These are phyloP conservation scores for Diplodia scrobiculata DNA, from an alignment of 2,329 filamentous ascomycete species.

Conservation along the genomic window DNA sequence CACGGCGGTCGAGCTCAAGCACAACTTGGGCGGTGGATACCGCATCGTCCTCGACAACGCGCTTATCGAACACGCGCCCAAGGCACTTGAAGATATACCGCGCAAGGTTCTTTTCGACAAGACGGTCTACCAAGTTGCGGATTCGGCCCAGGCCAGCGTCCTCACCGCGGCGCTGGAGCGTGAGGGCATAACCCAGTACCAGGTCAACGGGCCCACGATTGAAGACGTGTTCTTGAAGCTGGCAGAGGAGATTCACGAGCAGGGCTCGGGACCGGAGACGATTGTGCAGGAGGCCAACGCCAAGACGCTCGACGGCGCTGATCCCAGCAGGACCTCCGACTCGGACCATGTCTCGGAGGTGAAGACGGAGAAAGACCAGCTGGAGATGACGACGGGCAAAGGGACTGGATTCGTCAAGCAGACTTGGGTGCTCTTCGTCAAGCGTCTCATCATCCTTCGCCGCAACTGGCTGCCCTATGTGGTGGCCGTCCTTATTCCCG, in stretches of 20 bases:
- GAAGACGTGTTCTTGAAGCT: conserved; percentile 90
- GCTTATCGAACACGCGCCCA: neutral
- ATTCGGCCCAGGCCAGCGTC: conserved; percentile 69
- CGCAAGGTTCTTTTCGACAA: conserved; percentile 65
- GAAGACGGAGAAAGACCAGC: conserved; percentile 37
- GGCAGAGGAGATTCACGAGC: conserved; percentile 68
- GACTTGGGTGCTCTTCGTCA: conserved; percentile 72
- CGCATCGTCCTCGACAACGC: conserved; percentile 57
- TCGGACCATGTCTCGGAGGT: conserved; percentile 39
- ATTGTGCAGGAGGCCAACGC: conserved; percentile 33
- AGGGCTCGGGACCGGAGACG: conserved; percentile 31
- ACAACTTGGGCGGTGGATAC: conserved; percentile 79
- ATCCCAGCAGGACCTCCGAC: conserved; percentile 34
- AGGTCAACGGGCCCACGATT: conserved; percentile 84
- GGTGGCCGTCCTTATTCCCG: conserved; percentile 73
- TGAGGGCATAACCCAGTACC: conserved; percentile 71
- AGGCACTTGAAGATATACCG: conserved; percentile 22
- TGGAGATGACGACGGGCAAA: conserved; percentile 65
- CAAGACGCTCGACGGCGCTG: conserved; percentile 5
- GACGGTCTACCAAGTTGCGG: conserved; percentile 69
- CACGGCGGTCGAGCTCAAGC: conserved; percentile 82
- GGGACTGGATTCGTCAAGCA: conserved; percentile 71
- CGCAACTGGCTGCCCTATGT: conserved; percentile 76
- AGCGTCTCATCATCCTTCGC: conserved; percentile 74
- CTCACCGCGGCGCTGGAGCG: conserved; percentile 71